Base-by-base conservation (phyloP, 1,284 basidiomycete species). In the Butyriboletus regius region DNA sequence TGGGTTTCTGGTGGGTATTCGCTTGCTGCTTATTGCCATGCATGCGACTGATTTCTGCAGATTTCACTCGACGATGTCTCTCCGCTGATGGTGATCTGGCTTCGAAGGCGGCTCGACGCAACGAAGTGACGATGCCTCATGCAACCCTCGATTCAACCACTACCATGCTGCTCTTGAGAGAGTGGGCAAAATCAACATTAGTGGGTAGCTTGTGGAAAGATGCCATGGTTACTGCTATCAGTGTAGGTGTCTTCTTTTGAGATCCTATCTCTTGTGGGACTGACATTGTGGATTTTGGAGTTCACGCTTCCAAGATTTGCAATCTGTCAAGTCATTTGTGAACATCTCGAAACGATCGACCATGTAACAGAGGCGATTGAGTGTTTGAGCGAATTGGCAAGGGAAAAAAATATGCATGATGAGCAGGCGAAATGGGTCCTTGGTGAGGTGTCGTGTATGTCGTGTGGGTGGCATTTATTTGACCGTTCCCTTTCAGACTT, bases 131-230 rank as follows among this genome's bases (percentile, higher is more conserved):
- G 5, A 7, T 26, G 7, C 5, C 24, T 26, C 10, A 15, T 6
- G 3, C 46, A 6, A 20, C 22, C 4, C 1, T 22, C 5, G 1
- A 14, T 9, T 29, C 22, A 13, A 4, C 5, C 1, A 31, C 22
- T 2, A 4, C 7, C 2, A 1, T 8, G 1, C 9, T 2, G 4
- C 20, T 51, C 7, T 26, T 50, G 22, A 17, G 36, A 15, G 22
- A 12, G 14, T 53, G 41, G 50, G 31, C 29, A n/a, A 52, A 14
- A 18, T 15, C 31, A 17, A 34, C 32, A 12, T 7, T 54, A 8
- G 7, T 10, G 0, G 2, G n/a, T 7, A 1, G 14, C 5, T 9
- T 13, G 0, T 53, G 52, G 51, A 10, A 26, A 1, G n/a, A 42
- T 29, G 15, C 41, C 13, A 24, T 51, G 13, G 7, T 5, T 17